Evolutionary conservation across 768 basidiomycete species (phyloP).

Genomic region (Suillus lakei): DNA sequence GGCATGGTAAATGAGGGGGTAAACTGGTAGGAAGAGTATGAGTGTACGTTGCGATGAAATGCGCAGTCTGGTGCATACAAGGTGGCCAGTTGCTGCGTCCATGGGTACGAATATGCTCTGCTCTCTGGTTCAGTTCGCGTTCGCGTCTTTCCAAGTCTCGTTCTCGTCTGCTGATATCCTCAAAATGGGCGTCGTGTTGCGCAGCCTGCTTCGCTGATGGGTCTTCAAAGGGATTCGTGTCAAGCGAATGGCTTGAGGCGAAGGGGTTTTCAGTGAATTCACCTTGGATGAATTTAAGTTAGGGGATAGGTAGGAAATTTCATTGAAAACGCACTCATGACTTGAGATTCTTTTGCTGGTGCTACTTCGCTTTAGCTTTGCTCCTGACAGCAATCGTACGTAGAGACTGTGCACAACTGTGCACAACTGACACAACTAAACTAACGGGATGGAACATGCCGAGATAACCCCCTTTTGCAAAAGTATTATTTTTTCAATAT

Average conservation of each 20-base stretch:
- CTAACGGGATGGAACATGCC: not conserved
- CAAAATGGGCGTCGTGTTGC: constrained; percentile 50
- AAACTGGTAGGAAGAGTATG: constrained; percentile 58
- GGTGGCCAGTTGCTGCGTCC: constrained; percentile 95
- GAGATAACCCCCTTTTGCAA: not conserved
- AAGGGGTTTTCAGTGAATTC: constrained; percentile 74
- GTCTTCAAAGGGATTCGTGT: constrained; percentile 91
- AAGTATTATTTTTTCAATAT: not conserved
- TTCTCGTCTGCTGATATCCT: constrained; percentile 79
- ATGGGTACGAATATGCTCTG: constrained; percentile 70
- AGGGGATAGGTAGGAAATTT: too few species aligned
- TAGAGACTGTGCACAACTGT: not conserved
- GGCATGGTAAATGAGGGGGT: constrained; percentile 93
- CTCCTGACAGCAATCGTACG: not conserved
- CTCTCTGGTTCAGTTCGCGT: constrained; percentile 68
- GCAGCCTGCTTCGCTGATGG: constrained; percentile 50
- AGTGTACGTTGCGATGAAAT: constrained; percentile 23
- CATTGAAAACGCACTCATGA: constrained; percentile 28
- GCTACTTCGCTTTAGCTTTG: not conserved
- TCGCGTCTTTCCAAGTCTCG: constrained; percentile 82
- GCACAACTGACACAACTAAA: too few species aligned
- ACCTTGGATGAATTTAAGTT: constrained; percentile 19
- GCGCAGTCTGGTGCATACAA: constrained; percentile 52
- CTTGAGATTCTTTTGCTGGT: constrained; percentile 10
- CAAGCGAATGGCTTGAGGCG: constrained; percentile 82